Conservation (phyloP, 2,329 filamentous ascomycete species). For the Coleophoma cylindrospora region DNA sequence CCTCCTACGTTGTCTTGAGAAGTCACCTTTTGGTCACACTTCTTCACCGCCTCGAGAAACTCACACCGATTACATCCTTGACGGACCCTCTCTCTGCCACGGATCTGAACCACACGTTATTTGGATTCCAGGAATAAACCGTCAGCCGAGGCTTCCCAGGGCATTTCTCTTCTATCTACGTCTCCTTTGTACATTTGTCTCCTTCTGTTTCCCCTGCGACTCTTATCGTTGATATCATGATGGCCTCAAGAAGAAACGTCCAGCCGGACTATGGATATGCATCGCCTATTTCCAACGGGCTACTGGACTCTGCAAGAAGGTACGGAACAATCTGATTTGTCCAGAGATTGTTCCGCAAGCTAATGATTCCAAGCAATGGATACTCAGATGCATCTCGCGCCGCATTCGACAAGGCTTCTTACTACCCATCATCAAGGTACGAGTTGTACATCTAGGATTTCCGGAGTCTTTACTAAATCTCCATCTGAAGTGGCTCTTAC, state of each 20-base stretch:
- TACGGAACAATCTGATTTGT: conserved; percentile 14
- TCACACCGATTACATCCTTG: conserved; percentile 1
- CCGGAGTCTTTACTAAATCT: conserved; percentile 20
- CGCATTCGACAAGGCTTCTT: conserved; percentile 18
- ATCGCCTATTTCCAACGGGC: conserved; percentile 16
- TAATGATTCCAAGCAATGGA: conserved; percentile 20
- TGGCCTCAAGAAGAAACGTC: conserved; percentile 27
- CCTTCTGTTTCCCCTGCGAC: conserved; percentile 13
- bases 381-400: conserved; percentile 19
- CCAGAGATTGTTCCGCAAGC: conserved; percentile 9
- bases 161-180: neutral
- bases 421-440: conserved; percentile 26
- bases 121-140: neutral
- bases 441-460: conserved; percentile 10
- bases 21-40: conserved; percentile 1
- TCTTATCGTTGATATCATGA: conserved; percentile 13
- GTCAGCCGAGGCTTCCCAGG: neutral
- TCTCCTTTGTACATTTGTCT: conserved; percentile 15
- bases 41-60: neutral
- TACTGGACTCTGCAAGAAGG: conserved; percentile 24
- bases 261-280: conserved; percentile 26
- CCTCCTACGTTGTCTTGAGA: neutral
- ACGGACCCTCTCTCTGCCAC: neutral
- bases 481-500: conserved; percentile 22
- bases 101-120: neutral